These are phyloP conservation scores for Tricholomella constricta DNA, from an alignment of 768 basidiomycete genomes.

Conservation along the genomic window DNA sequence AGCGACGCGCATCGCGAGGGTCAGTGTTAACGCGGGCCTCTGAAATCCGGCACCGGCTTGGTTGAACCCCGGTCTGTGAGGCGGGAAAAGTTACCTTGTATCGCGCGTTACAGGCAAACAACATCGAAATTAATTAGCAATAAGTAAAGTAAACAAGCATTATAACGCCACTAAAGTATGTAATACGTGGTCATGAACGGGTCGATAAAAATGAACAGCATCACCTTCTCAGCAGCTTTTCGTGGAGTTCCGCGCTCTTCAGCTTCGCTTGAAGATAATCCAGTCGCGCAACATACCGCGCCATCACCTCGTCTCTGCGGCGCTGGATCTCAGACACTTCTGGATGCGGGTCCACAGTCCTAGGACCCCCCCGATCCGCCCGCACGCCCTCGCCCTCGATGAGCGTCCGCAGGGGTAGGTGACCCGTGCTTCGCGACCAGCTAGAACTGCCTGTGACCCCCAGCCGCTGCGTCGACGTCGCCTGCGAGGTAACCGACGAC, in stretches of 20 bases:
- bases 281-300: constrained; percentile 68
- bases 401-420: constrained; percentile 38
- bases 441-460: constrained; percentile 37
- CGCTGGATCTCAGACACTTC: constrained; percentile 66
- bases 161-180: constrained; percentile 1
- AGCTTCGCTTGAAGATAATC: constrained; percentile 76
- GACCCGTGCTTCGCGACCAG: constrained; percentile 44
- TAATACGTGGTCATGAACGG: not conserved
- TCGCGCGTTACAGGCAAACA: no score
- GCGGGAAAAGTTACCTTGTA: no score
- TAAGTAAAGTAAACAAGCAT: not conserved
- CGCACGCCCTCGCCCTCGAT: constrained; percentile 17
- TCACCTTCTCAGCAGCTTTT: constrained; percentile 42
- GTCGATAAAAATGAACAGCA: no score
- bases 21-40: no score
- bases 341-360: constrained; percentile 27
- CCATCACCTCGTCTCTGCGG: constrained; percentile 64
- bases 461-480: constrained; percentile 25
- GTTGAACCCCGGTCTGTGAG: not conserved
- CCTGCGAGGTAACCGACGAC: constrained; percentile 58
- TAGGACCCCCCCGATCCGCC: constrained; percentile 26
- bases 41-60: not conserved
- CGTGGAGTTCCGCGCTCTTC: constrained; percentile 72
- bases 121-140: not conserved
- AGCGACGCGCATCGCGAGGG: no score